phyloP scores from a whole-genome alignment of 176 grass and related monocot species.

The Cocos nucifera region DNA sequence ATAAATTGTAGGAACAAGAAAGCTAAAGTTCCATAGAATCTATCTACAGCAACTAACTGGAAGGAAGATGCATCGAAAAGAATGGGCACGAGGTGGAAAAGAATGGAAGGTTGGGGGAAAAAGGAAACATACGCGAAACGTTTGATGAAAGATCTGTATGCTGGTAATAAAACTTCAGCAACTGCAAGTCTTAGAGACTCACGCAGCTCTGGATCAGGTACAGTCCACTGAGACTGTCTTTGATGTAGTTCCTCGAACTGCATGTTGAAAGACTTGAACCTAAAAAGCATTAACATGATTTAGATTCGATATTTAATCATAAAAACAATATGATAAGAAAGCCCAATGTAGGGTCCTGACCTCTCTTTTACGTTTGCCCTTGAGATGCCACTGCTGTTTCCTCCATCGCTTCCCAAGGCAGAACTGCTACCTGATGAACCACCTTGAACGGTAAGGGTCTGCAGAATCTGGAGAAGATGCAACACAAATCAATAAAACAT shows the following conservation, averaged over 20 bases:
- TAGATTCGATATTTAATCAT: no score
- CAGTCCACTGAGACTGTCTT: slow-evolving; percentile 84
- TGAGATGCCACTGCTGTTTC: slow-evolving; percentile 56
- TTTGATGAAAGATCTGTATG: slow-evolving; percentile 83
- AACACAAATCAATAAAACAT: background rate
- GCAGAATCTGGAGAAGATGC: slow-evolving; percentile 44
- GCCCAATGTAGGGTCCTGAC: slow-evolving; percentile 13
- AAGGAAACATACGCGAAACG: slow-evolving; percentile 63
- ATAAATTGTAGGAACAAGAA: no score
- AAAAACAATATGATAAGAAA: background rate
- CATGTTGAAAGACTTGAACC: slow-evolving; percentile 86
- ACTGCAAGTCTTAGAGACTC: slow-evolving; percentile 90
- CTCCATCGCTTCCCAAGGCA: slow-evolving; percentile 28
- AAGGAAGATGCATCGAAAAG: no score
- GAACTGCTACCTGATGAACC: slow-evolving; percentile 24
- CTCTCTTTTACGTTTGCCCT: slow-evolving; percentile 76
- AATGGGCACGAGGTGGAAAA: no score
- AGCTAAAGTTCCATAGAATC: no score
- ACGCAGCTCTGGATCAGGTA: slow-evolving; percentile 81
- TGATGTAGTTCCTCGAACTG: slow-evolving; percentile 87
- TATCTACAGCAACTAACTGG: no score
- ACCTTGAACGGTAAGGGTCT: slow-evolving; percentile 58
- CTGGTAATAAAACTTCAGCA: slow-evolving; percentile 79
- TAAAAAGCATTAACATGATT: slow-evolving; percentile 6
- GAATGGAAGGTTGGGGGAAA: no score